phyloP scores from a whole-genome alignment of 2,329 filamentous ascomycete species.

The Pseudocercospora vitis region DNA sequence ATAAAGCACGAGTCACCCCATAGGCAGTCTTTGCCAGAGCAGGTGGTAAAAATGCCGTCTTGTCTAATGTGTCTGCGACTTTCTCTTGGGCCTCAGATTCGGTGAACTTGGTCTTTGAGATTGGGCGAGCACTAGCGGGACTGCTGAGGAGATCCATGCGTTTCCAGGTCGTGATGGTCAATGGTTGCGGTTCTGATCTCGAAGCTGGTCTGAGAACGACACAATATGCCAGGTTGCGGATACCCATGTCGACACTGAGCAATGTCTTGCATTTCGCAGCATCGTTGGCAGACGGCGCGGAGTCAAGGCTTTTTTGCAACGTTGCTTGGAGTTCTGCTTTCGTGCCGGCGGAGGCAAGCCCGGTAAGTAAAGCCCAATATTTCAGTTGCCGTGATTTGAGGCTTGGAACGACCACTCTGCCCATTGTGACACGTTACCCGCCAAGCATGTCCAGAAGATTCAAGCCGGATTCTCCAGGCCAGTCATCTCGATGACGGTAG shows the following conservation, averaged over 20 bases:
- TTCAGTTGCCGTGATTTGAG: slow-evolving; percentile 59
- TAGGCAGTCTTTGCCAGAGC: slow-evolving; percentile 59
- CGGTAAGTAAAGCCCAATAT: slow-evolving; percentile 60
- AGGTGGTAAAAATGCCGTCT: slow-evolving; percentile 44
- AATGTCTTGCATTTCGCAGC: slow-evolving; percentile 47
- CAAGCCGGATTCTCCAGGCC: too few relatives aligned
- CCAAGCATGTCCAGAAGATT: too few relatives aligned
- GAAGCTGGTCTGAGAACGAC: slow-evolving; percentile 41
- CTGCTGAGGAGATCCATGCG: slow-evolving; percentile 36
- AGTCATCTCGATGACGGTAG: too few relatives aligned
- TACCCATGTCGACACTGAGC: slow-evolving; percentile 80
- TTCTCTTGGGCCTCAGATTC: background rate
- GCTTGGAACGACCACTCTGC: slow-evolving; percentile 4
- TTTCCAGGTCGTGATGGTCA: slow-evolving; percentile 41
- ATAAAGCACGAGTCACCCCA: slow-evolving; percentile 52
- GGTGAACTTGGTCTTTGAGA: background rate
- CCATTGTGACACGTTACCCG: too few relatives aligned
- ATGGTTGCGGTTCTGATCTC: slow-evolving; percentile 1
- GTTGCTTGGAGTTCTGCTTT: slow-evolving; percentile 54
- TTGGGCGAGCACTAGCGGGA: background rate
- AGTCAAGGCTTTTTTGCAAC: slow-evolving; percentile 13
- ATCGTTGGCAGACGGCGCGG: background rate
- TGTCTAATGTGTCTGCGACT: slow-evolving; percentile 9
- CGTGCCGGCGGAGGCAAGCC: slow-evolving; percentile 59
- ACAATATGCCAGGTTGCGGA: slow-evolving; percentile 76